Evolutionary conservation across 2,329 filamentous ascomycete species (phyloP).

Genomic region (Colletotrichum gigasporum): DNA sequence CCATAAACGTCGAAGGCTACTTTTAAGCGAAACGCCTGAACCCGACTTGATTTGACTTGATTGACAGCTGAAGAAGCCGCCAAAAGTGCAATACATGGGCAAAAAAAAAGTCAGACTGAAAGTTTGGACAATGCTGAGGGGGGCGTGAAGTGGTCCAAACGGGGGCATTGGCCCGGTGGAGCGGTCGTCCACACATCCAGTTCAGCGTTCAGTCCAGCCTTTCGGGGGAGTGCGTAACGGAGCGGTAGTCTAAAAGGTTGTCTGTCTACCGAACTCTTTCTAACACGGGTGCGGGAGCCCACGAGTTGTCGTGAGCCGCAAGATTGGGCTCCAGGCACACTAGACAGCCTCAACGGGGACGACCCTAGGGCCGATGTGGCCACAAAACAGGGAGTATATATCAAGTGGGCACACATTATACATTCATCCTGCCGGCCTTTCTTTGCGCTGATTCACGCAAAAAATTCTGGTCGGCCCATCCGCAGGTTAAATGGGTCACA

Average conservation of each 20-base stretch:
- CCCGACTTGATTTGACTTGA: background rate
- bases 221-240: background rate
- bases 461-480: background rate
- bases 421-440: background rate
- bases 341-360: background rate
- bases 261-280: background rate
- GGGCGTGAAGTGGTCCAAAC: background rate
- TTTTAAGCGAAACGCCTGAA: background rate
- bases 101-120: background rate
- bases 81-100: background rate
- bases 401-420: background rate
- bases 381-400: too few relatives aligned
- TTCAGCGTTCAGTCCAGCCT: too few relatives aligned
- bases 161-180: background rate
- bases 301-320: background rate
- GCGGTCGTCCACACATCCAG: too few relatives aligned
- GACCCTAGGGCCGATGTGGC: background rate
- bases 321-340: background rate
- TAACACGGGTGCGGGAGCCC: background rate
- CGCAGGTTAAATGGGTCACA: background rate
- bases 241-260: background rate
- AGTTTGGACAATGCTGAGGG: slow-evolving; percentile 1
- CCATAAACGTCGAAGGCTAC: background rate
- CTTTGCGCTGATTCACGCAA: background rate
- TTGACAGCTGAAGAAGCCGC: background rate